Conservation (phyloP, 441 rosid species). For the Cnidoscolus chayamansa region DNA sequence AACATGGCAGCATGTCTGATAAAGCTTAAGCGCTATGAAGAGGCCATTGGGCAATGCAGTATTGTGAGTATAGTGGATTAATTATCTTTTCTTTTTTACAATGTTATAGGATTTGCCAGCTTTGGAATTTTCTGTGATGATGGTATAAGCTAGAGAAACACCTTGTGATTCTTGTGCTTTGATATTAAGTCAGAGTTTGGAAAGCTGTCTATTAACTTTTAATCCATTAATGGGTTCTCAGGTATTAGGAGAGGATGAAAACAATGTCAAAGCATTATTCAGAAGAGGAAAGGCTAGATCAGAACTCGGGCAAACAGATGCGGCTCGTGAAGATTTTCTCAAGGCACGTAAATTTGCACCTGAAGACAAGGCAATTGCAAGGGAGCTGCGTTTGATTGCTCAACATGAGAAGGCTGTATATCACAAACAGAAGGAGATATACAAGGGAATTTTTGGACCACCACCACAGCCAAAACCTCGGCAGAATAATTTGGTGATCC, state of each 20-base stretch:
- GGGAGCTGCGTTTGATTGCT: constrained; percentile 71
- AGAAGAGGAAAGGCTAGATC: constrained; percentile 89
- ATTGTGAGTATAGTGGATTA: constrained; percentile 43
- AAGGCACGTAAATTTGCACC: constrained; percentile 84
- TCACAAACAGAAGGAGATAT: constrained; percentile 78
- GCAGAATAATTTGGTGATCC: constrained; percentile 23
- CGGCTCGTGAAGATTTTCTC: constrained; percentile 77
- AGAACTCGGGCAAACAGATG: constrained; percentile 90
- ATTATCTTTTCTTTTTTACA: not conserved
- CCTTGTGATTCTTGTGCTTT: not conserved
- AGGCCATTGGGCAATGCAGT: constrained; percentile 84
- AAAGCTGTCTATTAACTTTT: not conserved
- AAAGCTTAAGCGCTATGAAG: constrained; percentile 76
- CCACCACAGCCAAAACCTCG: constrained; percentile 48
- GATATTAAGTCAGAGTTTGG: not conserved
- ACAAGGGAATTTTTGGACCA: constrained; percentile 78
- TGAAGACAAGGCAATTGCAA: constrained; percentile 68
- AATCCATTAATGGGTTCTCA: constrained; percentile 27
- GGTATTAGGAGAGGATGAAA: constrained; percentile 88
- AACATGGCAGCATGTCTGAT: constrained; percentile 88
- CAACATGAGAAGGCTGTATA: constrained; percentile 82
- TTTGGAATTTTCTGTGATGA: not conserved
- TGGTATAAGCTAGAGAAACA: not conserved
- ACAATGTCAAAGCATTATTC: constrained; percentile 78
- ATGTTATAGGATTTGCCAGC: not conserved